A percentile compares a stretch with the other conserved stretches of the same genome.
phyloP scores from a whole-genome alignment of 805 yeast species.

The Wickerhamiella kurtzmanii region DNA sequence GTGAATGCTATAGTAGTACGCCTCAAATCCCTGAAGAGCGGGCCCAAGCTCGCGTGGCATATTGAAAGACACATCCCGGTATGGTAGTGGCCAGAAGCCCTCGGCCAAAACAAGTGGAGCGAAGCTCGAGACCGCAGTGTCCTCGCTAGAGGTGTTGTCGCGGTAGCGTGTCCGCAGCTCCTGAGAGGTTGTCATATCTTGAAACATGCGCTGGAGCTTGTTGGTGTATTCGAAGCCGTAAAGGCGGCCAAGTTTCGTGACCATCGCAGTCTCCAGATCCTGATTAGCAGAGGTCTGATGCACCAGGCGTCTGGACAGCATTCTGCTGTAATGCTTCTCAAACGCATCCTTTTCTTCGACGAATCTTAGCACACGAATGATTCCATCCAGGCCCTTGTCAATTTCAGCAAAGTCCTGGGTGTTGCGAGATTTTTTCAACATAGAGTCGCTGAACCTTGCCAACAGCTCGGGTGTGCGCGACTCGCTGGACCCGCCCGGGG shows the following conservation, averaged over 20 bases:
- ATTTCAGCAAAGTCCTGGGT: conserved; percentile 47
- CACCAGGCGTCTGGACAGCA: conserved; percentile 78
- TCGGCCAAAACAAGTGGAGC: conserved; percentile 72
- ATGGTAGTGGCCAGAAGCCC: conserved; percentile 73
- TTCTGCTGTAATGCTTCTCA: conserved; percentile 81
- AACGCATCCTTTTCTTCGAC: conserved; percentile 91
- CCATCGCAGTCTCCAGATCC: conserved; percentile 69
- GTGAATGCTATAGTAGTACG: conserved; percentile 61
- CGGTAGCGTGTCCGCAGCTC: conserved; percentile 52
- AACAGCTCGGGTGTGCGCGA: conserved; percentile 87
- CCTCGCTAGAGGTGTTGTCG: conserved; percentile 25
- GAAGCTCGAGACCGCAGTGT: conserved; percentile 33
- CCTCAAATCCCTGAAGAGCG: conserved; percentile 53
- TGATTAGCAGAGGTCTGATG: conserved; percentile 76
- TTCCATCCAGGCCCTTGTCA: conserved; percentile 57
- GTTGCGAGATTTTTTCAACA: conserved; percentile 63
- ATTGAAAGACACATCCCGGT: conserved; percentile 32
- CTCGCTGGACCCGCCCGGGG: conserved; percentile 24
- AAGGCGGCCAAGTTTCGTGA: conserved; percentile 74
- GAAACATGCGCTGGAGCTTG: conserved; percentile 90
- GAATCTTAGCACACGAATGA: conserved; percentile 76
- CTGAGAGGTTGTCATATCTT: conserved; percentile 75
- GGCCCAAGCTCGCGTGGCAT: conserved; percentile 56
- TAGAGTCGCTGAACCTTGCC: conserved; percentile 76
- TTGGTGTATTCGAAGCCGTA: conserved; percentile 88